Evolutionary conservation across 345 rosid genomes (phyloP).

Genomic region (Cardamine resedifolia): DNA sequence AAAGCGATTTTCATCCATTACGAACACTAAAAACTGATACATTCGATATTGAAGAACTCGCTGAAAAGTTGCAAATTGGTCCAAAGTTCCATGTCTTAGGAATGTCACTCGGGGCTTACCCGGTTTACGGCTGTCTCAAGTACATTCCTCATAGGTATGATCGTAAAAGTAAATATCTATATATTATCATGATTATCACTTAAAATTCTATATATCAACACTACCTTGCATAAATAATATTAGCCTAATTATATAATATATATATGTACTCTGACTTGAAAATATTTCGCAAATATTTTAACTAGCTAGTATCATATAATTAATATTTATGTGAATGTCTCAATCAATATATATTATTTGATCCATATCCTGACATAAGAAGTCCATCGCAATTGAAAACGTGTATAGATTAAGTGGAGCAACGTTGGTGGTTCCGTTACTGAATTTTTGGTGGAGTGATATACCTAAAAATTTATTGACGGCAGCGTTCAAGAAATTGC

Average conservation of each 20-base stretch:
- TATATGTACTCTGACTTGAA: neutral
- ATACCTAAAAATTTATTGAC: conserved; percentile 52
- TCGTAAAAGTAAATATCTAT: too few relatives aligned
- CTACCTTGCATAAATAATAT: neutral
- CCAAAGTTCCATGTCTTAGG: conserved; percentile 67
- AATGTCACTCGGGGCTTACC: conserved; percentile 76
- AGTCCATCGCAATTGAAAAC: too few relatives aligned
- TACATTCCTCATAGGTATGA: conserved; percentile 82
- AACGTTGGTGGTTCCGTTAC: conserved; percentile 68
- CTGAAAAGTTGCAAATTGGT: conserved; percentile 73
- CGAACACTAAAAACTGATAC: conserved; percentile 73
- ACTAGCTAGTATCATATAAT: neutral
- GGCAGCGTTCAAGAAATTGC: conserved; percentile 43
- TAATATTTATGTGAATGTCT: neutral
- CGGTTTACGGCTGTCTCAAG: conserved; percentile 64
- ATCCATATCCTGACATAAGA: too few relatives aligned
- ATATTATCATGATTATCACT: too few relatives aligned
- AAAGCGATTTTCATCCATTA: conserved; percentile 76
- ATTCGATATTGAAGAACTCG: conserved; percentile 73
- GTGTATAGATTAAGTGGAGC: conserved; percentile 65
- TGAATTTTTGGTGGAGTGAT: conserved; percentile 81
- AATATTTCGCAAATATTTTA: neutral
- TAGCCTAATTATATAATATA: neutral
- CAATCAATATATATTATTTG: neutral
- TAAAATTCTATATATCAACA: too few relatives aligned